Base-by-base conservation (phyloP, 2,329 filamentous ascomycete species). In the Fusarium sp. region DNA sequence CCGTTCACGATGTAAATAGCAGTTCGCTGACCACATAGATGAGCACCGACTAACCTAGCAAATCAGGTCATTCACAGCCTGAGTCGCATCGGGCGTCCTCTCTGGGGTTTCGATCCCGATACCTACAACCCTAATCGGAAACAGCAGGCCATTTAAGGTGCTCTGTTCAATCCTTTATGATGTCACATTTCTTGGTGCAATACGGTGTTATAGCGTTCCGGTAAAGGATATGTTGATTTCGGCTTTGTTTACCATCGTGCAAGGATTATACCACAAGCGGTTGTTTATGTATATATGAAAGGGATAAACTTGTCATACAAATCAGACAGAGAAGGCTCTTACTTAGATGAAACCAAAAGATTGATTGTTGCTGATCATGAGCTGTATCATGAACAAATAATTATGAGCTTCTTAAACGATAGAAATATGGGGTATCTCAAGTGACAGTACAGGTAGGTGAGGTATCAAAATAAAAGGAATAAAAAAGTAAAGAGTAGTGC, bases 81-180 rank as follows among this genome's bases (percentile, higher is more conserved):
- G 0, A 77, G 77, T 0, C 76, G 82, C 0, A 77, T 85, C 4
- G 87, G 88, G 0, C 74, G 78, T 0, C 85, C 87, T 0, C 83
- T 90, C 2, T 90, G 88, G 57, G 88, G 88, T 0, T 89, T 89
- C 38, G 87, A 87, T 26, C 80, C 80, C 0, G 80, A 83, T 0
- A 80, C 78, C 0, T 77, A 76, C 30, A 53, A 72, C 8, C 49
- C 28, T 3, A 23, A 7, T 1, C 63, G 65, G 30, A 75, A 64
- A n/a, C 1, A 42, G 2, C 46, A 30, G 12, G 46, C 12, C 10
- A 23, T 16, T n/a, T 23, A 8, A 18, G 6, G 5, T 10, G 12
- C 10, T 28, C 10, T 31, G 6, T 28, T n/a, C 2, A 8, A 28
- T 50, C 26, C 4, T 42, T 23, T 33, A 16, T 16, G 15, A 13